Evolutionary conservation across 345 rosid genomes (phyloP), one percentile per base, ranked within the genome.

Genomic region (Rhodamnia rubescens): DNA sequence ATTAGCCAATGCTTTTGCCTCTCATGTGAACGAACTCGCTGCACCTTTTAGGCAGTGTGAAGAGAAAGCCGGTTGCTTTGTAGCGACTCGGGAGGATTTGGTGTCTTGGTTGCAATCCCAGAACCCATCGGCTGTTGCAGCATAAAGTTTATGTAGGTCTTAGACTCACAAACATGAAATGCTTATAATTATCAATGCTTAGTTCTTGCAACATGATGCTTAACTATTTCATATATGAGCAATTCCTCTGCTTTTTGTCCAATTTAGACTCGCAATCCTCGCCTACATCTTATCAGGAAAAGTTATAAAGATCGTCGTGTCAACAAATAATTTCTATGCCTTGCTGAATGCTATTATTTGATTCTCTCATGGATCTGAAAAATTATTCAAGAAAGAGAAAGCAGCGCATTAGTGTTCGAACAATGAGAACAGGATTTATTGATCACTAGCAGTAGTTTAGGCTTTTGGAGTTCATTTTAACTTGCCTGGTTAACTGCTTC

Each of bases 51-150:
- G 82, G 90, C 96, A 81, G 85, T 92, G 95, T 21, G 91, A 90
- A 87, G 95, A 94, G 69, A 92, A 69, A 84, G 88, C 92, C 0
- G 98, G 98, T 88, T 85, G 87, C 84, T 97, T 95, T 83, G 93
- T 94, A n/a, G 98, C 99, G 50, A 91, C 92, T 9, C 92, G 93
- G 84, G 96, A 94, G 85, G 98, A 95, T 86, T 81, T 96, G 83
- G 93, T 94, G 58, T 85, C 87, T 5, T 96, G 98, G 98, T 86
- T 94, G 82, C 95, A 91, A 85, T 92, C 98, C 18, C 92, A 92
- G 91, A 82, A 82, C 83, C 91, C 92, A 85, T 88, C 90, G 11
- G 20, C 90, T 27, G 32, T 85, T 51, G 42, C 85, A 13, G 86
- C 90, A 47, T 90, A 36, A 29, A 74, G 58, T 24, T 36, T 83